Base-by-base conservation (phyloP, 352 stramenopile species). In the Pythium monospermum region DNA sequence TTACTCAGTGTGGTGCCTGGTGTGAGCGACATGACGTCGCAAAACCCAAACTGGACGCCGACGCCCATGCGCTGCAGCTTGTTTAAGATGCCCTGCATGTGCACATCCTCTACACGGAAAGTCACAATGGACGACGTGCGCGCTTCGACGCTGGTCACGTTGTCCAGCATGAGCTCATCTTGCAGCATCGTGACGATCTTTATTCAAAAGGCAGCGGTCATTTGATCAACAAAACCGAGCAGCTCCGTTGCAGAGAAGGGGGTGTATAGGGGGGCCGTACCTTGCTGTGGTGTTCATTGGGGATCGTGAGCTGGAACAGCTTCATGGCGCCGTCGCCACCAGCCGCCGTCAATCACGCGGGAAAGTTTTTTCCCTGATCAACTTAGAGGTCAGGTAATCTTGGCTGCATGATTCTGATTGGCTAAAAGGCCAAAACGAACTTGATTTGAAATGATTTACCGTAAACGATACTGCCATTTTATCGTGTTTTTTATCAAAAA, bases 1-100 rank as follows among this genome's bases (percentile, higher is more conserved):
- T 89, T 82, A 49, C 64, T 79, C 40, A 93, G 83, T 39, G 79
- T 88, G 15, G 82, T 93, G 47, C 82, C 82, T 1, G 82, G 79
- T 40, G 82, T 93, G 59, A 91, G 75, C 49, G 77, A 90, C 82
- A 93, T 93, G 68, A 93, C 82, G 52, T 93, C 82, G 61, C 82
- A 93, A 55, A 93, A 91, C 42, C 82, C 82, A 50, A 91, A 93
- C 58, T 91, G 75, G 28, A 93, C 80, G 23, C 82, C 82, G 21
- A 93, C 82, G 44, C 82, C 82, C 69, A 90, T 84, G 42, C 65
- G 64, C 61, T 93, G 80, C 31, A 93, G 71, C 42, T 76, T 80
- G 51, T 78, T 93, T n/a, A 93, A 61, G 42, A 93, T 85, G 21
- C 68, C 57, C 61, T 93, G 79, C 82, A 92, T 90, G 57, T 92